Evolutionary conservation across 192 early-diverging fungal genomes (phyloP), one percentile per base, ranked within the genome.

Genomic region (Mortierella hygrophila): DNA sequence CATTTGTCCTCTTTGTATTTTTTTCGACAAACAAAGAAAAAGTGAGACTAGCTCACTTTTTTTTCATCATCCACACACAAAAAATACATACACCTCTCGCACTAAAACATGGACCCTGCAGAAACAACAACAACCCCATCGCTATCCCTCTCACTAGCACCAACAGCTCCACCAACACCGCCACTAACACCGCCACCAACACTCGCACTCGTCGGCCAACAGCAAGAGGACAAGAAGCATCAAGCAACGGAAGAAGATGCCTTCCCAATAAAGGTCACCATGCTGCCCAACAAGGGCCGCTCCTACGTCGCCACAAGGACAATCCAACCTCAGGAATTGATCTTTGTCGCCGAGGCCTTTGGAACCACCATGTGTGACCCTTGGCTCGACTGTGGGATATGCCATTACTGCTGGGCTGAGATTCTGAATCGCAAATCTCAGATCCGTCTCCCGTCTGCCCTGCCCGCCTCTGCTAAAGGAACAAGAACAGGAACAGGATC

Each of bases 331-430:
- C 44, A 78, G 1, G 83, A 85, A 70, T 75, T 79, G 37, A 42
- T 85, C 38, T 80, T 85, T 74, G 71, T 85, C 13, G 83, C 83
- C 1, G 79, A 85, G 41, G 68, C 83, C 0, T 80, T 70, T 69
- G 83, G 83, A 13, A 85, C 83, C 3, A 85, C 83, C 23, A 76
- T 85, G 75, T 85, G 83, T 26, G 83, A 85, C 54, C 78, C 78
- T 1, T 85, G 83, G 83, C 75, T 85, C 3, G 78, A 85, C 63
- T 85, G 78, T 69, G 83, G 83, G 44, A 74, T 85, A 26, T 85
- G 83, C 40, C 79, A 85, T 54, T 79, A 85, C 47, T 85, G 83
- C 18, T 85, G 83, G 83, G 38, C 38, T 6, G 38, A 46, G 7
- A 85, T 80, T 71, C 75, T 9, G 21, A 37, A 85, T 47, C 77